A percentile compares a stretch with the other conserved stretches of the same genome.
These are phyloP conservation scores for Dothideomycetidae sp. DNA, from an alignment of 2,329 filamentous ascomycete species.

Conservation along the genomic window DNA sequence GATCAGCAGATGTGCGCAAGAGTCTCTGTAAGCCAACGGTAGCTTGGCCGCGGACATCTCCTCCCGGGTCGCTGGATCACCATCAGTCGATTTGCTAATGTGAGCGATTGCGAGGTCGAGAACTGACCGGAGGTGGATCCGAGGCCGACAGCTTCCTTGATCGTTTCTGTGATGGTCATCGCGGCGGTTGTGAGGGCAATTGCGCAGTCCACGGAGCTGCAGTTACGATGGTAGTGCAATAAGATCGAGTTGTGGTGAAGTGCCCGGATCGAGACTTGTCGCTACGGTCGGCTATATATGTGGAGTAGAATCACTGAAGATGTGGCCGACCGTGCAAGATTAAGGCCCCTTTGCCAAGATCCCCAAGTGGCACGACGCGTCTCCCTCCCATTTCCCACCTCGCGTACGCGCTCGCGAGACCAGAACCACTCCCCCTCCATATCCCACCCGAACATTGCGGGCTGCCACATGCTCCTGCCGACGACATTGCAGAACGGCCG, in stretches of 20 bases:
- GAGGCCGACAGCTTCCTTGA: conserved; percentile 36
- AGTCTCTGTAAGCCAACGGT: conserved; percentile 84
- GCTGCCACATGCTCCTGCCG: conserved; percentile 2
- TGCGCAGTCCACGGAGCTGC: background rate
- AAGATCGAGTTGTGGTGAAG: too few species aligned
- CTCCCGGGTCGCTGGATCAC: conserved; percentile 62
- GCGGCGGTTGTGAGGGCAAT: conserved; percentile 12
- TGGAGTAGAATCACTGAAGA: too few species aligned
- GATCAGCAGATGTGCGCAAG: conserved; percentile 86
- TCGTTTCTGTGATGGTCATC: conserved; percentile 31
- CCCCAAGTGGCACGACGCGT: conserved; percentile 4
- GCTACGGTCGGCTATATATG: too few species aligned
- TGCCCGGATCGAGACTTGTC: too few species aligned
- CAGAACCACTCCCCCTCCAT: conserved; percentile 3
- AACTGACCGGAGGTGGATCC: conserved; percentile 23
- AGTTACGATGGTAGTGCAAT: too few species aligned
- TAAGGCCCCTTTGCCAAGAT: too few species aligned
- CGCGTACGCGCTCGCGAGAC: conserved; percentile 7
- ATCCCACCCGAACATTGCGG: conserved; percentile 1
- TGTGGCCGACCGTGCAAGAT: too few species aligned
- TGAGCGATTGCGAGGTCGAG: background rate
- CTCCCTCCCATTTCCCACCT: conserved; percentile 8
- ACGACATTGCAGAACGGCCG: background rate
- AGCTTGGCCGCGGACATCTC: conserved; percentile 87
- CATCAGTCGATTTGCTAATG: conserved; percentile 10